Base-by-base conservation (phyloP, 2,329 filamentous ascomycete genomes). In the Zasmidium cellare region DNA sequence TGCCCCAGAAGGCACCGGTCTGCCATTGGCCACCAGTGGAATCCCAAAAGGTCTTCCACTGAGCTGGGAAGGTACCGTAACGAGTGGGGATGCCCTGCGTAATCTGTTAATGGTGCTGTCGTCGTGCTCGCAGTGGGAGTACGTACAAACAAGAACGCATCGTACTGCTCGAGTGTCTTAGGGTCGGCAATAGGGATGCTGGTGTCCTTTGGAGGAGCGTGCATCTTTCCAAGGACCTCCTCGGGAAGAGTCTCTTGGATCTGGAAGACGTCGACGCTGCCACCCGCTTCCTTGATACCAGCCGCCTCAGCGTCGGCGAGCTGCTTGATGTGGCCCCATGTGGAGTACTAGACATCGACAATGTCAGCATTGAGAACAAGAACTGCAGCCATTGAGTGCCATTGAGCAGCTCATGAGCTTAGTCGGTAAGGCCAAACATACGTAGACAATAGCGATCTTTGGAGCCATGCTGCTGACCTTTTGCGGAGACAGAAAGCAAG, bases 11-110 rank as follows among this genome's bases (percentile, higher is more conserved):
- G 28, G 81, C 86, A 62, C 93, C 93, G 14, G 78, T 75, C 61
- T 82, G 78, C 94, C 94, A 97, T 76, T 94, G 89, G 67, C 84
- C 82, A 71, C 93, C 93, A 9, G 67, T 69, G 24, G 57, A 55
- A 82, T 99, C 94, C 90, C 92, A 96, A 83, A 92, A 93, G 45
- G 86, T 72, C 83, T 94, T 97, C 90, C 90, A 97, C 80, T 99
- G 94, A 18, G 88, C 90, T 50, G 93, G 92, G 84, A 96, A 96
- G 86, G 96, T 97, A 70, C 94, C 94, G 80, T 91, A 99, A 67
- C 94, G 86, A 52, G 94, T 99, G 59, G 94, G 94, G 75, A 97
- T 94, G 66, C 94, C 94, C 25, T 28, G 11, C 6, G 11, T 6
- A 28, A 28, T 5, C 25, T 28, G 25, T 28, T 11, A 28, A 28